Percentiles rank a stretch among this genome's conserved stretches.
These are phyloP conservation scores for Stylonectria norvegica DNA, from an alignment of 2,329 filamentous ascomycete genomes.

Conservation along the genomic window DNA sequence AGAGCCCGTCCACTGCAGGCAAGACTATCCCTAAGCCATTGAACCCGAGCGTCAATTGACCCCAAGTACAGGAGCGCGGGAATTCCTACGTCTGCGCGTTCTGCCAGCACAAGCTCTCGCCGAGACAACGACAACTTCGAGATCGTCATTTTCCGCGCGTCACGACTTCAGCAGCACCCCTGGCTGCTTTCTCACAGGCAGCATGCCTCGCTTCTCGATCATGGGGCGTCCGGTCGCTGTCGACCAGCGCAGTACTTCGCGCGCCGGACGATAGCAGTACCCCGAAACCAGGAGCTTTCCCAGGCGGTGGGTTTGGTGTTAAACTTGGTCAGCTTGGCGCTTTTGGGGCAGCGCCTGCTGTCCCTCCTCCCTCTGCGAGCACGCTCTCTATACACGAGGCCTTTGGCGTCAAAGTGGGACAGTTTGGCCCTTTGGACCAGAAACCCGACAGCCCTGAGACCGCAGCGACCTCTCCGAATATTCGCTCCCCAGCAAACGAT, in stretches of 20 bases:
- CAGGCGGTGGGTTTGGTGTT: slow-evolving; percentile 21
- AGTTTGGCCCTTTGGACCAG: slow-evolving; percentile 23
- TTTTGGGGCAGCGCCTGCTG: no score
- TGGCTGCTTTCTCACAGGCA: slow-evolving; percentile 1
- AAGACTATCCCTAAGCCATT: slow-evolving; percentile 9
- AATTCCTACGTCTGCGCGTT: slow-evolving; percentile 40
- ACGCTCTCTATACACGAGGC: no score
- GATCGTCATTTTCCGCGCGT: slow-evolving; percentile 14
- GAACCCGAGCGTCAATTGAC: slow-evolving; percentile 4
- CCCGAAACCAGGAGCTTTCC: slow-evolving; percentile 21
- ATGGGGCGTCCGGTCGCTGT: slow-evolving; percentile 23
- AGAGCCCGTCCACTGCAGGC: slow-evolving; percentile 42
- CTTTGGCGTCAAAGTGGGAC: no score
- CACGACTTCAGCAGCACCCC: slow-evolving; percentile 9
- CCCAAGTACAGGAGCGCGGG: slow-evolving; percentile 31
- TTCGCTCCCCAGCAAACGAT: no score
- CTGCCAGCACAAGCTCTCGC: slow-evolving; percentile 34
- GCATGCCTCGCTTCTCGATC: slow-evolving; percentile 3
- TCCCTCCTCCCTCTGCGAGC: no score
- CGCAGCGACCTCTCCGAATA: no score
- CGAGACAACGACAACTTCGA: slow-evolving; percentile 13
- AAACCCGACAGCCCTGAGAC: slow-evolving; percentile 8
- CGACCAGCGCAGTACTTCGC: slow-evolving; percentile 24
- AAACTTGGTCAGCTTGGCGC: slow-evolving; percentile 16
- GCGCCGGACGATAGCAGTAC: slow-evolving; percentile 18